Base-by-base conservation (phyloP, 2,329 filamentous ascomycete species). In the Colletotrichum brevisporum region DNA sequence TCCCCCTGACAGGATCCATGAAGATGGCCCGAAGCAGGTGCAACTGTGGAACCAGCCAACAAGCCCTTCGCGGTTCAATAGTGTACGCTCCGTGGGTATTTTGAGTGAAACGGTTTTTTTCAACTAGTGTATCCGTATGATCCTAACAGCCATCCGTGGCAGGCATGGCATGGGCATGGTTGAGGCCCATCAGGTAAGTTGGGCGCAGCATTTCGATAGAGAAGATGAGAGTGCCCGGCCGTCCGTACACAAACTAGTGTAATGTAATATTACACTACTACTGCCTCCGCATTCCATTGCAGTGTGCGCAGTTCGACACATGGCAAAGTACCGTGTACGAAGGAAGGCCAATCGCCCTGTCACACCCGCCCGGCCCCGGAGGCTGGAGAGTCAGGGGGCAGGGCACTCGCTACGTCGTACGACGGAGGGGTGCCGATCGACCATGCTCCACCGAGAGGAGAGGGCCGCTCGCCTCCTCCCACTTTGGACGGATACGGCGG, bases 391-490 rank as follows among this genome's bases (percentile, higher is more conserved):
- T 31, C 45, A 31, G 26, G 52, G 21, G 39, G 27, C 48, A 21
- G 21, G 39, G 39, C 48, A 21, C 36, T 45, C 31, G 41, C 45
- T 16, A 43, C 39, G 54, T 55, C 60, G 54, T 68, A 65, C 50
- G 61, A 69, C 41, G 60, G 66, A 64, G 61, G 54, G 41, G 61
- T 68, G 66, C 66, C 66, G 61, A 65, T 60, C 66, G 54, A 16
- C 61, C 31, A 36, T 50, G 50, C 47, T 53, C 55, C 54, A 53
- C 61, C 62, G 27, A 26, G 66, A 36, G 31, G 31, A 24, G 31
- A 69, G 47, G 45, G 55, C 24, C 43, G 55, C 24, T 16, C 27
- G 26, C 21, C 24, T 41, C 36, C 48, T 24, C 43, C 39, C 27
- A 9, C 5, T 51, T 12, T 21, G 39, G n/a, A 21, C 43, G 50